Percentiles rank a stretch among this genome's conserved stretches.
Evolutionary conservation across 305 asterid genomes (phyloP).

Genomic region (Fraxinus latifolia): DNA sequence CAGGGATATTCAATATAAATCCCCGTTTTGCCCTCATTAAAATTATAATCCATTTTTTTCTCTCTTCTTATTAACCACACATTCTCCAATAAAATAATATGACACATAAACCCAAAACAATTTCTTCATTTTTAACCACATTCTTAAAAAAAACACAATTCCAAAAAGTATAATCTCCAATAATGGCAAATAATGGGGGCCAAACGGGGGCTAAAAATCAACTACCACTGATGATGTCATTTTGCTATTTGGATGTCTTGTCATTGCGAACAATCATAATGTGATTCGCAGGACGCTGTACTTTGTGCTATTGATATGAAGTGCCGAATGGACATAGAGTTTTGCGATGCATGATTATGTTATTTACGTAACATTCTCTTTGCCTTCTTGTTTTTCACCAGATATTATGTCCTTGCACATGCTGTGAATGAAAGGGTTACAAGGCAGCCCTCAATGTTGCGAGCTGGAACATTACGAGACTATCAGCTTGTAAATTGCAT

Average conservation of each 20-base stretch:
- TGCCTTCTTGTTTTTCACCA: conserved; percentile 26
- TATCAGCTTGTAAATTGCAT: conserved; percentile 83
- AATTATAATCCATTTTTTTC: neutral
- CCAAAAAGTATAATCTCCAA: neutral
- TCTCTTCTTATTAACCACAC: neutral
- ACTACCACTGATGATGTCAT: neutral
- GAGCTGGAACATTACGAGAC: conserved; percentile 91
- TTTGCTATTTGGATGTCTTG: conserved; percentile 6
- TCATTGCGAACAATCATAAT: neutral
- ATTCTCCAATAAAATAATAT: neutral
- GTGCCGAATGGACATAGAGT: conserved; percentile 8
- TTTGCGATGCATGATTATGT: conserved; percentile 7
- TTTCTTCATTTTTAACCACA: neutral
- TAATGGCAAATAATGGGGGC: neutral
- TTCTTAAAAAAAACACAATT: neutral
- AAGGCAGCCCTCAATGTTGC: conserved; percentile 96
- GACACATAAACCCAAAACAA: neutral
- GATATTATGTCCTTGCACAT: conserved; percentile 98
- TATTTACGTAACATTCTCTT: conserved; percentile 12
- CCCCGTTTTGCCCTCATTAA: neutral
- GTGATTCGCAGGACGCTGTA: neutral
- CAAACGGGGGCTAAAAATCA: neutral
- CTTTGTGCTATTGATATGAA: conserved; percentile 14
- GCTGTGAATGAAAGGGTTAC: conserved; percentile 92
- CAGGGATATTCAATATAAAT: neutral